Conservation (phyloP, 1,284 basidiomycete genomes). For the Mycena sp. region DNA sequence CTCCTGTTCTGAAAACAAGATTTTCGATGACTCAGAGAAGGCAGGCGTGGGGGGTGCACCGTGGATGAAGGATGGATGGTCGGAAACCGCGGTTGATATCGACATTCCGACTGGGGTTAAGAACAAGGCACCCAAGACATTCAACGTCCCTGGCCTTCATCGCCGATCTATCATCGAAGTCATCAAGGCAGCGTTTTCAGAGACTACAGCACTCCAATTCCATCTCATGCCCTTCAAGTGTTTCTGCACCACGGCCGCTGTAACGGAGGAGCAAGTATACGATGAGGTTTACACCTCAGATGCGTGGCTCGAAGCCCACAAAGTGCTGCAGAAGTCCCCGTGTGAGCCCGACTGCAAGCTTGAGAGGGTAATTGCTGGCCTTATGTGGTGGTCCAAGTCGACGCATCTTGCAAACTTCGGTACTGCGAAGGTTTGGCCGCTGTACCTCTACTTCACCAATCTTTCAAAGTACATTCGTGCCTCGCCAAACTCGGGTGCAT, state of each 20-base stretch:
- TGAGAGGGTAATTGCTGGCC: conserved; percentile 32
- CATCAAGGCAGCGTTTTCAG: conserved; percentile 22
- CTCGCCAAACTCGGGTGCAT: conserved; percentile 2
- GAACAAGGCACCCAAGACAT: neutral
- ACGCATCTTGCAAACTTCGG: conserved; percentile 45
- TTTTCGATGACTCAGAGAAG: neutral
- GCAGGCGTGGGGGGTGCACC: neutral
- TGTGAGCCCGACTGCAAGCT: conserved; percentile 28
- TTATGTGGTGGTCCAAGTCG: conserved; percentile 45
- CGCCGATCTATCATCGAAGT: conserved; percentile 20
- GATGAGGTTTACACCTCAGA: conserved; percentile 34
- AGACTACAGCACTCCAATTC: conserved; percentile 14
- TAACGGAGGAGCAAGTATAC: conserved; percentile 27
- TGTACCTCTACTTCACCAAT: conserved; percentile 42
- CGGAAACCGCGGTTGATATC: conserved; percentile 7
- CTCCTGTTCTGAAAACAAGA: no score
- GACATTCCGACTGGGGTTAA: neutral
- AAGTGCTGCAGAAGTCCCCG: conserved; percentile 28
- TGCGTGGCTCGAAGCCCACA: conserved; percentile 23
- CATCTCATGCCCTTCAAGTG: conserved; percentile 33
- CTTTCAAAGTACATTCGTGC: conserved; percentile 35
- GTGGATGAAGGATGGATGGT: conserved; percentile 15
- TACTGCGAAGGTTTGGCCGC: conserved; percentile 39
- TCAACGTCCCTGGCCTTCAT: conserved; percentile 14
- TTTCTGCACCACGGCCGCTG: conserved; percentile 26